Evolutionary conservation across 495 filamentous ascomycete genomes (phyloP), one percentile per base, ranked within the genome.

Genomic region (Aspergillus indologenus): DNA sequence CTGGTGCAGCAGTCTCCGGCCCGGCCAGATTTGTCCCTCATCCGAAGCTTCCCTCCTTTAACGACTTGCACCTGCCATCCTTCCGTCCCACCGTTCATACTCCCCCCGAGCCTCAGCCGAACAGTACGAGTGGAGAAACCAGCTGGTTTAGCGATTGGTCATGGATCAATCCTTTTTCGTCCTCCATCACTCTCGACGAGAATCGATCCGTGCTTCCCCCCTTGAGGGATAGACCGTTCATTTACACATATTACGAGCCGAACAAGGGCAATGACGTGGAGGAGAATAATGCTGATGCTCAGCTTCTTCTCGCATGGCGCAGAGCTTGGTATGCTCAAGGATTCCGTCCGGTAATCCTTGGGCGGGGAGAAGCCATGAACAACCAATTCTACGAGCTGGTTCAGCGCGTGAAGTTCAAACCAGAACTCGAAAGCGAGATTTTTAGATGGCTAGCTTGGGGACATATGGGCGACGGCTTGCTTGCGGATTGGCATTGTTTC

Each of bases 271-370:
- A 85, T 61, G 83, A 85, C 45, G 77, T 80, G 53, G 78, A 78
- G 14, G 77, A 78, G 43, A 81, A 83, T 59, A 81, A 85, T 29
- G 87, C 90, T 4, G 90, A 98, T 67, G 85, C 85, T 62, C 82
- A 87, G 63, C 74, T 98, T 47, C 76, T 98, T 42, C 80, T 95
- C 54, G 83, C 88, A 54, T 98, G 94, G 94, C 83, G 92, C 55
- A 80, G 92, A 53, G 94, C 92, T 8, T 97, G 91, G 90, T 97
- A 89, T 86, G 91, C 92, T 14, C 82, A 93, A 61, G 94, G 94
- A 7, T 97, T 98, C 69, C 85, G 80, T 53, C 94, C 94, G 1
- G 79, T 94, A 14, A 86, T 98, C 45, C 73, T 98, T 57, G 85
- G 88, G 23, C 81, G 83, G 22, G 86, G 83, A 12, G 94, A 98